A percentile compares a stretch with the other conserved stretches of the same genome.
Evolutionary conservation across 768 basidiomycete genomes (phyloP).

Genomic region (Symmetrospora coprosmae): DNA sequence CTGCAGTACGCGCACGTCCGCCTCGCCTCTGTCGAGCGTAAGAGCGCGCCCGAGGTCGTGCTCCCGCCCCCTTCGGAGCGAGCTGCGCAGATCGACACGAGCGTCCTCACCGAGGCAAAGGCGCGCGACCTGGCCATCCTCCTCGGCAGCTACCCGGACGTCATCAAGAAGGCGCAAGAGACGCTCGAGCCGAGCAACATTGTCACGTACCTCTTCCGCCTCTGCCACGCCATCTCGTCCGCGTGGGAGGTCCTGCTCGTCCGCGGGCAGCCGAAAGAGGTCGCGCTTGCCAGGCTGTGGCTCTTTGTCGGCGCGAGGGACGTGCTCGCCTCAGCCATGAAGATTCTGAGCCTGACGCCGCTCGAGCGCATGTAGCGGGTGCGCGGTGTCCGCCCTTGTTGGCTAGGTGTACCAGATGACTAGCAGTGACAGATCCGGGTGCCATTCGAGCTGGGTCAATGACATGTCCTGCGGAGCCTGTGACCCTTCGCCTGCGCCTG

Average conservation of each 20-base stretch:
- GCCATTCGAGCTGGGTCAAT: too few relatives aligned
- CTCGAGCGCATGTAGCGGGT: constrained; percentile 93
- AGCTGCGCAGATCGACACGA: constrained; percentile 48
- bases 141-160: constrained; percentile 80
- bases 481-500: too few relatives aligned
- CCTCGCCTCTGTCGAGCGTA: constrained; percentile 73
- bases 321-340: constrained; percentile 75
- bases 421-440: too few relatives aligned
- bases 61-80: constrained; percentile 49
- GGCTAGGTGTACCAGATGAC: too few relatives aligned
- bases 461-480: too few relatives aligned
- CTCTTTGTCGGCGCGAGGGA: constrained; percentile 76
- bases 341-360: constrained; percentile 71
- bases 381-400: too few relatives aligned
- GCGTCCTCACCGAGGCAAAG: constrained; percentile 51
- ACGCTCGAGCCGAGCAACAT: constrained; percentile 79
- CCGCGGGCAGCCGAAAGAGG: constrained; percentile 60
- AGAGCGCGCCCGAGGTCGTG: constrained; percentile 66
- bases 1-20: constrained; percentile 95
- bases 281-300: constrained; percentile 72
- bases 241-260: constrained; percentile 87
- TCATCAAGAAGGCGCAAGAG: constrained; percentile 69
- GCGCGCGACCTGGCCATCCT: constrained; percentile 73
- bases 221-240: constrained; percentile 70
- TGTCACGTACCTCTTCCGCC: constrained; percentile 74